Percentiles rank a stretch among this genome's conserved stretches.
phyloP scores from a whole-genome alignment of 106 monocot genomes.

The Apostasia shenzhenica region DNA sequence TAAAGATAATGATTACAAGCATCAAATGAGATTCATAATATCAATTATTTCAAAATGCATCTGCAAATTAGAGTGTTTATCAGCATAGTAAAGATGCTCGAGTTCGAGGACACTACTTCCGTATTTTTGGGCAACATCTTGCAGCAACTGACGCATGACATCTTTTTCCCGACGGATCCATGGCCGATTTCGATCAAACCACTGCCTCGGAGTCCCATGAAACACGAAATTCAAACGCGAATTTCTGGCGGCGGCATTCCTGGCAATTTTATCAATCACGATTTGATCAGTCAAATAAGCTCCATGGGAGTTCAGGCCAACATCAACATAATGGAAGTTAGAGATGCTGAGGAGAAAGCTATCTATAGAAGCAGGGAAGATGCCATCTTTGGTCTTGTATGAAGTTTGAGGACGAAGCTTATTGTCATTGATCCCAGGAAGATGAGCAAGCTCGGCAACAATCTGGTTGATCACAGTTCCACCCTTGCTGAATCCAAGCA shows the following conservation, averaged over 20 bases:
- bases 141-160: conserved; percentile 31
- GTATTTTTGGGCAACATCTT: conserved; percentile 29
- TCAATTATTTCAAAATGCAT: conserved; percentile 97
- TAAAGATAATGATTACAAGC: background rate
- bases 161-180: conserved; percentile 86
- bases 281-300: conserved; percentile 63
- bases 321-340: conserved; percentile 84
- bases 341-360: conserved; percentile 58
- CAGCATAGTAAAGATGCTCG: conserved; percentile 50
- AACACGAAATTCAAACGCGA: conserved; percentile 30
- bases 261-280: conserved; percentile 23
- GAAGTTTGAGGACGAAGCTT: background rate
- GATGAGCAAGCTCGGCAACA: conserved; percentile 57
- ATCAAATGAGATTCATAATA: conserved; percentile 44
- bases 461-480: conserved; percentile 86
- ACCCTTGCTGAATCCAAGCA: conserved; percentile 91
- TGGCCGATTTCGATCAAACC: conserved; percentile 47
- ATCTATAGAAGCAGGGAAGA: conserved; percentile 28
- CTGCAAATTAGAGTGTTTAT: conserved; percentile 41
- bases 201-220: conserved; percentile 93
- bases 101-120: conserved; percentile 41
- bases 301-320: conserved; percentile 68
- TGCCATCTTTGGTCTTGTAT: conserved; percentile 2
- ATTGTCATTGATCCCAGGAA: background rate
- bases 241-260: conserved; percentile 6